phyloP scores from a whole-genome alignment of 148 eudicot species.

The Rhododendron kiyosumense region DNA sequence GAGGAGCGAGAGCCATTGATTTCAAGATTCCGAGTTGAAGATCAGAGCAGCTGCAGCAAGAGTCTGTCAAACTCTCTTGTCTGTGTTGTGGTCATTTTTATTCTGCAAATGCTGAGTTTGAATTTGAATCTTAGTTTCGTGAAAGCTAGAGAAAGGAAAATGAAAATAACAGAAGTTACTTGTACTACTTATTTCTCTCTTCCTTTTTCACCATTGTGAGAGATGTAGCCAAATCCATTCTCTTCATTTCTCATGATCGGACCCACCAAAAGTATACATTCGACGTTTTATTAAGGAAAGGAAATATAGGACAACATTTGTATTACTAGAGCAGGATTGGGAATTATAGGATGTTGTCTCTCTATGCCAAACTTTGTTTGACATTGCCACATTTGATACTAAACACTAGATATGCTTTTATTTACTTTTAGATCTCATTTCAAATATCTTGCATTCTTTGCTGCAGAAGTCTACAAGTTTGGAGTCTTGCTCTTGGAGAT shows the following conservation, averaged over 20 bases:
- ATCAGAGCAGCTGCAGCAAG: constrained; percentile 10
- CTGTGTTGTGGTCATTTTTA: neutral
- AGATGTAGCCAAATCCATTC: too few species aligned
- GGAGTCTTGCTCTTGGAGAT: constrained; percentile 31
- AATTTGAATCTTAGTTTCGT: neutral
- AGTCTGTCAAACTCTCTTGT: constrained; percentile 9
- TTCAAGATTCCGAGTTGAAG: constrained; percentile 27
- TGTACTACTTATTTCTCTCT: neutral
- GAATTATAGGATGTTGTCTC: neutral
- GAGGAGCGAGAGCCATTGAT: constrained; percentile 24
- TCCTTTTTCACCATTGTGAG: too few species aligned
- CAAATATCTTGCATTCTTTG: neutral
- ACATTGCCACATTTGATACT: neutral
- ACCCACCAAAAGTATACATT: neutral
- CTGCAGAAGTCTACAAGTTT: constrained; percentile 22
- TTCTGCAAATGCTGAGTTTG: neutral
- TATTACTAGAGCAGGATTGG: neutral
- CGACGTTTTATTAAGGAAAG: neutral
- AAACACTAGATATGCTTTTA: neutral
- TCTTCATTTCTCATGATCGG: neutral
- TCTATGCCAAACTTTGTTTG: neutral
- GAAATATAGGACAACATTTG: neutral
- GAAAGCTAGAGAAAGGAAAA: neutral
- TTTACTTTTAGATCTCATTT: neutral
- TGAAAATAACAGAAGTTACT: neutral